Evolutionary conservation across 768 basidiomycete genomes (phyloP).

Genomic region (Auricularia cornea): DNA sequence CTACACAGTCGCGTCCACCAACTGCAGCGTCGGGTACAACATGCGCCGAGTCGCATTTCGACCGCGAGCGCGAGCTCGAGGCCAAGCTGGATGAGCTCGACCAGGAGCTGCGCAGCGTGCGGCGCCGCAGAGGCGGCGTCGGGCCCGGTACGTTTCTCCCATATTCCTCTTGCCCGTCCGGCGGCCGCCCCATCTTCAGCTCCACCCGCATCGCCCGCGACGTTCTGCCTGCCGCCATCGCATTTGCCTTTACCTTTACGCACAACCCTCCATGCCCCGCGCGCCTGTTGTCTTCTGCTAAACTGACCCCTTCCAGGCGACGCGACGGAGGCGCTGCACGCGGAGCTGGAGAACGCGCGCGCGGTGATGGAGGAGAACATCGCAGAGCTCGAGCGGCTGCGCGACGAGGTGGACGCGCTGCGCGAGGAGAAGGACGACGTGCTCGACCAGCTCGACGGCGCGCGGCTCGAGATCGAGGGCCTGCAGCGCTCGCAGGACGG

Average conservation of each 20-base stretch:
- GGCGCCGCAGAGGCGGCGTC: slow-evolving; percentile 31
- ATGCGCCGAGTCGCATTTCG: slow-evolving; percentile 21
- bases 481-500: slow-evolving; percentile 52
- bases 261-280: no score
- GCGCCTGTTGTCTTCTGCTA: neutral
- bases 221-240: no score
- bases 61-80: slow-evolving; percentile 68
- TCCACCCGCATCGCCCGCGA: no score
- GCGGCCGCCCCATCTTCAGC: no score
- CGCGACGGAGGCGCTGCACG: slow-evolving; percentile 47
- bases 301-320: no score
- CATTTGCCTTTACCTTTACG: no score
- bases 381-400: slow-evolving; percentile 71
- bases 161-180: no score
- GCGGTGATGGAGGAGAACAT: slow-evolving; percentile 71
- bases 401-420: slow-evolving; percentile 54
- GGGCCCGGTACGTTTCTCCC: slow-evolving; percentile 6
- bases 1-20: no score
- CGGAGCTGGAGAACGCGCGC: slow-evolving; percentile 59
- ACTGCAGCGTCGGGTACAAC: no score
- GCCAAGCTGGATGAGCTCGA: slow-evolving; percentile 64
- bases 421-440: slow-evolving; percentile 63
- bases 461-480: slow-evolving; percentile 61
- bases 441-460: slow-evolving; percentile 52
- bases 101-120: slow-evolving; percentile 56